phyloP scores from a whole-genome alignment of 805 yeast genomes.

The Kodamaea lidongshanica region DNA sequence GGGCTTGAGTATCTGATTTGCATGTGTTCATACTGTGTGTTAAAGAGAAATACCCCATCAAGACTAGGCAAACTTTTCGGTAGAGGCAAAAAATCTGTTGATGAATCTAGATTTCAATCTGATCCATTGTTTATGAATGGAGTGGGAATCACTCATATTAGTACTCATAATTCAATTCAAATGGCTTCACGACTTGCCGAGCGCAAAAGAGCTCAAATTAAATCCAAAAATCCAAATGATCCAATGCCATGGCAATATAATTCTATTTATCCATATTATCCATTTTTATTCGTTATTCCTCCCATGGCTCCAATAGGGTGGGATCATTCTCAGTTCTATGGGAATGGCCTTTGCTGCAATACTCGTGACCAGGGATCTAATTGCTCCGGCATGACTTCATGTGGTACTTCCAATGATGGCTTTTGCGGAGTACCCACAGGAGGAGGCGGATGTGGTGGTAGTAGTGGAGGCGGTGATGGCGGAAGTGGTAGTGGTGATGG shows the following conservation, averaged over 20 bases:
- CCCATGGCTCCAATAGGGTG: slow-evolving; percentile 6
- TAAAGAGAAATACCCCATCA: neutral
- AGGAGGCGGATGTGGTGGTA: slow-evolving; percentile 3
- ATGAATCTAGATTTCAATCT: neutral
- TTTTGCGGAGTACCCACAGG: neutral
- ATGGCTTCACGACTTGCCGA: neutral
- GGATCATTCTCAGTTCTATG: slow-evolving; percentile 4
- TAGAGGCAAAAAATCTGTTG: neutral
- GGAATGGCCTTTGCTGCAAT: slow-evolving; percentile 7
- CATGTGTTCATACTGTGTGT: slow-evolving; percentile 10
- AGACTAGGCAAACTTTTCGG: slow-evolving; percentile 1
- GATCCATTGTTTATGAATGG: slow-evolving; percentile 1
- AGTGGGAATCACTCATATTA: slow-evolving; percentile 4
- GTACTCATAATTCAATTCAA: slow-evolving; percentile 5
- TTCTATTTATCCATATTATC: slow-evolving; percentile 3
- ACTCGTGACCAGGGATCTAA: slow-evolving; percentile 4
- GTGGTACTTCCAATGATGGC: slow-evolving; percentile 4
- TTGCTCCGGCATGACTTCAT: neutral
- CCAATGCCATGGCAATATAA: slow-evolving; percentile 3
- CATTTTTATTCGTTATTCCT: slow-evolving; percentile 9
- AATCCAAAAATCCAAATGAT: neutral
- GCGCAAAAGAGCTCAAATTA: neutral
- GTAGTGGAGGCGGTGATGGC: slow-evolving; percentile 1
- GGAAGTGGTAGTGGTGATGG: slow-evolving; percentile 1
- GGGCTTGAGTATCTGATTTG: slow-evolving; percentile 10